Base-by-base conservation (phyloP, 148 eudicot genomes). In the Vaccinium myrtillus region DNA sequence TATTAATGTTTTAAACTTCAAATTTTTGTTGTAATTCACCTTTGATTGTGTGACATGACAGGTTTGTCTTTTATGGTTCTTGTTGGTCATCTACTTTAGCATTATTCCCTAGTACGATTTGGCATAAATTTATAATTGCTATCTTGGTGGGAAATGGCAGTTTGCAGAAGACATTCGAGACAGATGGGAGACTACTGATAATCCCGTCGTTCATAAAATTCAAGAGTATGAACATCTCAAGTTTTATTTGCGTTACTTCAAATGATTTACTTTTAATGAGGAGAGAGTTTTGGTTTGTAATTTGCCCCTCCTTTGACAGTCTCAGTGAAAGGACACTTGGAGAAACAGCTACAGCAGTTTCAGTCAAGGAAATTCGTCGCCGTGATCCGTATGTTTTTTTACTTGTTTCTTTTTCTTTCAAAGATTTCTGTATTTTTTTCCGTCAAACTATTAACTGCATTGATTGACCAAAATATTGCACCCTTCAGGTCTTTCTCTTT, bases 141-240 rank as follows among this genome's bases (percentile, higher is more conserved):
- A 56, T 78, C 55, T 73, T 27, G 65, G 39, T 86, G 77, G 76
- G 25, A 77, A 82, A 82, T 87, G 54, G 82, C 90, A 97, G 99
- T 59, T 95, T 78, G 94, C 92, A 56, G 99, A 97, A 82, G 98
- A 95, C 85, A 81, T 97, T 59, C 91, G 94, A 78, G 99, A 97
- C 86, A 92, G 93, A 87, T 95, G 94, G 98, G 99, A 97, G 88
- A 95, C 98, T 75, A 89, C 94, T 86, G 99, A 97, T 88, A 90
- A 91, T 91, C 98, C 98, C 12, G 93, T 95, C 78, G 96, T 97
- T 80, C 93, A 94, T 87, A 97, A 95, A 87, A 92, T 97, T 87
- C 98, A 92, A 79, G 98, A 92, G 99, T 97, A 91, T 88, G 96
- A 43, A 43, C 82, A 87, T 55, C 53, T 76, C 49, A 85, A 39